Evolutionary conservation across 441 rosid genomes (phyloP), one percentile per base, ranked within the genome.

Genomic region (Arabidopsis hybrid): DNA sequence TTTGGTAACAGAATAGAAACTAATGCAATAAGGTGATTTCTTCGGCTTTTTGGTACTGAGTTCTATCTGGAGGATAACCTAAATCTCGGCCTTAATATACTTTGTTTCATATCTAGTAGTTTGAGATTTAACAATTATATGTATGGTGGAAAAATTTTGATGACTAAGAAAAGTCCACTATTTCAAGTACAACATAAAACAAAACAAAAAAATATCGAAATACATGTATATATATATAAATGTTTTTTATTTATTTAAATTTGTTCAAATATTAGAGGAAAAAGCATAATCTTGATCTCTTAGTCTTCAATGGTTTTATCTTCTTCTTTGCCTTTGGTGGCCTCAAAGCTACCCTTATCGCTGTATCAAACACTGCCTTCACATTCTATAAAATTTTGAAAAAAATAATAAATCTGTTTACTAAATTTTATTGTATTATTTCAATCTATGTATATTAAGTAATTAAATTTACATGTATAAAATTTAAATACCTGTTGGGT

Each of bases 361-460:
- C 95, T 3, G 89, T 75, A 85, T 93, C 98, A 76, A 93, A 93
- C 65, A 90, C 97, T 16, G 87, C 67, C 74, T 93, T 93, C 78
- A 91, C 93, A 80, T 91, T 91, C 97, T 91, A 29, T 71, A 5
- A 12, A 6, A 43, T 32, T 49, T 58, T 7, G 57, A 49, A 5
- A 14, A 84, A 47, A 36, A 11, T 11, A 52, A 11, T 0, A 13
- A 60, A 17, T 58, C 17, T 59, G 34, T 29, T 40, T 36, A 53
- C 21, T 8, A 12, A 36, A n/a, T 12, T 2, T 51, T 16, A 6
- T 18, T 40, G 12, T 62, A 18, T 38, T 18, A 12, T 53, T 43
- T 45, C 7, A 60, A 29, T 8, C 14, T 47, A 6, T 47, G 21
- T 14, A 34, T 26, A 57, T 32, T 50, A 34, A 46, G 1, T 45